A percentile compares a stretch with the other conserved stretches of the same genome.
These are phyloP conservation scores for Backusella macrospora DNA, from an alignment of 192 early-diverging fungal genomes.

Conservation along the genomic window DNA sequence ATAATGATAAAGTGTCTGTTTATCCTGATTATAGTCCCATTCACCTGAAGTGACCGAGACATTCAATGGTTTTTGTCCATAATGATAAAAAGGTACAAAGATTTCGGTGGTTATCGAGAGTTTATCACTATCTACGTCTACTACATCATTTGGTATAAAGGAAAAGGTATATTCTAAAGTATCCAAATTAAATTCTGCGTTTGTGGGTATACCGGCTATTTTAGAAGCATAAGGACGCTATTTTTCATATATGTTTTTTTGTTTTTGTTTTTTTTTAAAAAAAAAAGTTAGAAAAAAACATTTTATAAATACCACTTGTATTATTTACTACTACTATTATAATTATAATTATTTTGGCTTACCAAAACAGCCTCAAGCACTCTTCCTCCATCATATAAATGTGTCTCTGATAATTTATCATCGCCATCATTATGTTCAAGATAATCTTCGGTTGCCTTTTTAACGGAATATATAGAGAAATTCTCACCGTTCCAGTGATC, in stretches of 20 bases:
- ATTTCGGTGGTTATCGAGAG: slow-evolving; percentile 58
- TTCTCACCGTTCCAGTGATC: slow-evolving; percentile 90
- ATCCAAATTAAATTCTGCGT: slow-evolving; percentile 60
- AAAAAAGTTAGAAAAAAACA: not conserved
- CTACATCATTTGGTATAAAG: slow-evolving; percentile 45
- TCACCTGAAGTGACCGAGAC: slow-evolving; percentile 70
- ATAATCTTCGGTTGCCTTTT: slow-evolving; percentile 11
- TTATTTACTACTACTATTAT: too few species aligned
- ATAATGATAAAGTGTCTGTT: slow-evolving; percentile 68
- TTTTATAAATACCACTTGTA: not conserved
- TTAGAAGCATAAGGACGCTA: slow-evolving; percentile 80
- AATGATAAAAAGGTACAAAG: slow-evolving; percentile 78
- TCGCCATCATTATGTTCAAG: not conserved
- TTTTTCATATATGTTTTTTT: not conserved
- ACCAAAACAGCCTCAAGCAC: slow-evolving; percentile 79
- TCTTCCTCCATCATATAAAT: slow-evolving; percentile 71
- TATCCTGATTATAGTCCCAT: slow-evolving; percentile 66
- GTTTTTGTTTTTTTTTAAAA: not conserved
- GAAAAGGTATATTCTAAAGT: slow-evolving; percentile 62
- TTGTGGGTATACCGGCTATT: slow-evolving; percentile 65
- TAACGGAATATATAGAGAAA: slow-evolving; percentile 71
- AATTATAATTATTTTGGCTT: slow-evolving; percentile 22
- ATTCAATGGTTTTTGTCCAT: slow-evolving; percentile 47
- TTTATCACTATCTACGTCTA: not conserved
- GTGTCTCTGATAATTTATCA: slow-evolving; percentile 13